These are phyloP conservation scores for Podosphaera fusca DNA, from an alignment of 2,329 filamentous ascomycete species.

Conservation along the genomic window DNA sequence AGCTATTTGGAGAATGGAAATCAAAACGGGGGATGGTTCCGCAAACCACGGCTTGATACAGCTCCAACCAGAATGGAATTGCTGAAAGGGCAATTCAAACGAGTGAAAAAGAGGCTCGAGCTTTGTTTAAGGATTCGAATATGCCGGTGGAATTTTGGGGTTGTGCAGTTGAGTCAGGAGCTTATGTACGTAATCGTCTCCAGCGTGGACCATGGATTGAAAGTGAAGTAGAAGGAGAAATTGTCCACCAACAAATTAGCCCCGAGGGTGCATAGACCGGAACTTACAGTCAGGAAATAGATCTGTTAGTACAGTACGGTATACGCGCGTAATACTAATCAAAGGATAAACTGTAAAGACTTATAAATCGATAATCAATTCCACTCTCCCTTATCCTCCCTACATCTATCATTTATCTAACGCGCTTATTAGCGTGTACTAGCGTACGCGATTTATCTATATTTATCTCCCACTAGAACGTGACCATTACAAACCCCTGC, in stretches of 20 bases:
- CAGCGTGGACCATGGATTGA: conserved; percentile 1
- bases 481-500: too few relatives aligned
- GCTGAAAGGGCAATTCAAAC: not conserved
- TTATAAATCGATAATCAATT: too few relatives aligned
- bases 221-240: not conserved
- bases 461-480: too few relatives aligned
- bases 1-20: not conserved
- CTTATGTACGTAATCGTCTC: not conserved
- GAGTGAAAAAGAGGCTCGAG: not conserved
- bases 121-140: not conserved
- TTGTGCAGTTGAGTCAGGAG: not conserved
- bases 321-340: too few relatives aligned
- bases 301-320: too few relatives aligned
- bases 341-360: too few relatives aligned
- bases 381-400: too few relatives aligned
- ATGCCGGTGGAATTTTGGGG: not conserved
- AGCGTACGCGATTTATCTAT: too few relatives aligned
- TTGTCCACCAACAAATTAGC: not conserved
- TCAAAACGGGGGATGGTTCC: not conserved
- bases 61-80: not conserved
- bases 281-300: too few relatives aligned
- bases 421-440: too few relatives aligned
- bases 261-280: not conserved
- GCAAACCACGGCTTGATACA: not conserved
- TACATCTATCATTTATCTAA: too few relatives aligned